Percentiles rank a stretch among this genome's conserved stretches.
Evolutionary conservation across 108 stramenopile species (phyloP).

Genomic region (Skeletonema menzelii): DNA sequence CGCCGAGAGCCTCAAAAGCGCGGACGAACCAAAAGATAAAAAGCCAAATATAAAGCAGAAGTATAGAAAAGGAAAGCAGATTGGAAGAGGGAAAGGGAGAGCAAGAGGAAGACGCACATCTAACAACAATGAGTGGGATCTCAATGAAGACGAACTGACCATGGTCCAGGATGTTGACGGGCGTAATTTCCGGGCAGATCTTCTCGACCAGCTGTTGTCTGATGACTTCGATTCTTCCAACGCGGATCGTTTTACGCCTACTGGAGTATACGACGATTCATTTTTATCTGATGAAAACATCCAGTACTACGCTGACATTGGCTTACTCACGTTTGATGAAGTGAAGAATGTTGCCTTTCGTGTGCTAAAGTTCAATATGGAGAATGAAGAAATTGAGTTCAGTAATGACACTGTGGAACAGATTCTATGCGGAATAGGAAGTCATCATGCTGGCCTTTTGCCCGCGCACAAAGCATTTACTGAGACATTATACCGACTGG

Average conservation of each 20-base stretch:
- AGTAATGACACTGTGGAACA: constrained; percentile 55
- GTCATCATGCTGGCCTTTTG: constrained; percentile 92
- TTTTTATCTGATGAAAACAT: constrained; percentile 61
- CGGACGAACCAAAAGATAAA: constrained; percentile 14
- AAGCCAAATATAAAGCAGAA: constrained; percentile 26
- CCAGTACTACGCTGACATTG: constrained; percentile 61
- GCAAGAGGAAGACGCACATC: constrained; percentile 29
- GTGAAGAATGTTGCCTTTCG: constrained; percentile 60
- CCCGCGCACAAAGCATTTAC: constrained; percentile 91
- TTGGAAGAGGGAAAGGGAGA: constrained; percentile 30
- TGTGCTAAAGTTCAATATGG: constrained; percentile 71
- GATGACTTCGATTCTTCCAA: constrained; percentile 35
- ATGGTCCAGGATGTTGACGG: constrained; percentile 62
- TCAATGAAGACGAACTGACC: constrained; percentile 28
- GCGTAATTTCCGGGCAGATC: constrained; percentile 62
- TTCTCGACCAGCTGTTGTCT: constrained; percentile 43
- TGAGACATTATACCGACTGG: constrained; percentile 81
- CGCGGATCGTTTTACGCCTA: constrained; percentile 7
- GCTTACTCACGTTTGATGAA: constrained; percentile 68
- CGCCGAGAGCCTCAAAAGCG: constrained; percentile 44
- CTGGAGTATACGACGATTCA: constrained; percentile 39
- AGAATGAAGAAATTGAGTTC: constrained; percentile 80
- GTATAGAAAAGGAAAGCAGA: constrained; percentile 14
- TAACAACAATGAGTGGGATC: constrained; percentile 31
- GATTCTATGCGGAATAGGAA: constrained; percentile 79